Conservation (phyloP, 495 filamentous ascomycete genomes). For the Lineolata rhizophorae region DNA sequence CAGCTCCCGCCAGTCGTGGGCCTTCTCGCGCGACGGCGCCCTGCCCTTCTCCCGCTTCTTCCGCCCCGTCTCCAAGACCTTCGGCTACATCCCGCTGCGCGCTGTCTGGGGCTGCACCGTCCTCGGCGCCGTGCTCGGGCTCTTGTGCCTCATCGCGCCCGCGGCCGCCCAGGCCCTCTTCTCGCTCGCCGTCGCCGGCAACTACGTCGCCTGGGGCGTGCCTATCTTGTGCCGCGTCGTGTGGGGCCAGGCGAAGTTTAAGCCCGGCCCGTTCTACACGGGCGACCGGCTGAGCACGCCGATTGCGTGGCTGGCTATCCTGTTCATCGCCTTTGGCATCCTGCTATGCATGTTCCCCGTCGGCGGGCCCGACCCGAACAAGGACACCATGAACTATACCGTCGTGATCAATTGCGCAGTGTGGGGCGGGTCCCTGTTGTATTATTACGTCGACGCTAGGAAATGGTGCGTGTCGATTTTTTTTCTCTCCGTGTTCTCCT, state of each 20-base stretch:
- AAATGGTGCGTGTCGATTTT: slow-evolving; percentile 12
- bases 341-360: slow-evolving; percentile 36
- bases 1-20: slow-evolving; percentile 34
- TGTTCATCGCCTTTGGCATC: slow-evolving; percentile 33
- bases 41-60: slow-evolving; percentile 41
- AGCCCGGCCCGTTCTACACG: slow-evolving; percentile 40
- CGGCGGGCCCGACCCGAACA: slow-evolving; percentile 30
- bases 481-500: too few relatives aligned
- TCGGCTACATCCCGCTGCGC: slow-evolving; percentile 38
- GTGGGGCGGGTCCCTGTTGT: slow-evolving; percentile 36
- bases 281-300: slow-evolving; percentile 28
- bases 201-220: slow-evolving; percentile 39
- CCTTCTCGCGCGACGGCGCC: slow-evolving; percentile 36
- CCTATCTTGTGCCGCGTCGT: slow-evolving; percentile 39
- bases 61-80: slow-evolving; percentile 29
- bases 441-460: slow-evolving; percentile 26
- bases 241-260: slow-evolving; percentile 39
- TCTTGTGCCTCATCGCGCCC: slow-evolving; percentile 33
- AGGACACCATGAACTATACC: slow-evolving; percentile 41
- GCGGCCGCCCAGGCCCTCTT: slow-evolving; percentile 39
- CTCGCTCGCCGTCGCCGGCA: slow-evolving; percentile 37
- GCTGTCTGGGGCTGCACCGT: slow-evolving; percentile 36
- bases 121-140: slow-evolving; percentile 30
- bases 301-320: slow-evolving; percentile 29
- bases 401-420: slow-evolving; percentile 41